phyloP scores from a whole-genome alignment of 345 rosid species.

The Populus pruinosa region DNA sequence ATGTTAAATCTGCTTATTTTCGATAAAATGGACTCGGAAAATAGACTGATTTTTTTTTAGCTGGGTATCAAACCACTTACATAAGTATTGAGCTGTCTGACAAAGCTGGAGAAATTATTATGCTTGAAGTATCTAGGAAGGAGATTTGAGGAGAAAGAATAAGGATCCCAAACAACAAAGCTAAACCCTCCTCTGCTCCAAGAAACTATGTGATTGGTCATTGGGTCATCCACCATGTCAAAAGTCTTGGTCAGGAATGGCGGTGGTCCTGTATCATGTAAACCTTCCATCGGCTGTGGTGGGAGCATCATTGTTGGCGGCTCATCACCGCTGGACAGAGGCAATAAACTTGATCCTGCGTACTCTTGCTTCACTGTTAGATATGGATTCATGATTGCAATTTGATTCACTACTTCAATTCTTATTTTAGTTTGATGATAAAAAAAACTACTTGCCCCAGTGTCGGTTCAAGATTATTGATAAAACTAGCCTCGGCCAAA shows the following conservation, averaged over 20 bases:
- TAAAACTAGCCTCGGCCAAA: neutral
- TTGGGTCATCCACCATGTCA: conserved; percentile 32
- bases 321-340: conserved; percentile 12
- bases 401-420: neutral
- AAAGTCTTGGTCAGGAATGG: conserved; percentile 32
- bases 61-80: conserved; percentile 11
- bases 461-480: neutral
- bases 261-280: conserved; percentile 49
- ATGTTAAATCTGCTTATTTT: neutral
- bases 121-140: conserved; percentile 32
- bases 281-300: conserved; percentile 71
- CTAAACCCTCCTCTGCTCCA: conserved; percentile 27
- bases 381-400: conserved; percentile 41
- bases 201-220: conserved; percentile 20
- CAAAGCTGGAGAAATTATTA: conserved; percentile 34
- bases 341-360: conserved; percentile 24
- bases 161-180: conserved; percentile 33
- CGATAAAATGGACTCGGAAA: neutral
- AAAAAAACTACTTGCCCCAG: neutral
- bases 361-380: conserved; percentile 43
- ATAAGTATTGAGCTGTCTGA: conserved; percentile 36
- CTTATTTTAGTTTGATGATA: neutral
- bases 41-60: neutral
- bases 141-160: conserved; percentile 21
- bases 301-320: conserved; percentile 4